Conservation (phyloP, 2,329 filamentous ascomycete genomes). For the Coleophoma crateriformis region DNA sequence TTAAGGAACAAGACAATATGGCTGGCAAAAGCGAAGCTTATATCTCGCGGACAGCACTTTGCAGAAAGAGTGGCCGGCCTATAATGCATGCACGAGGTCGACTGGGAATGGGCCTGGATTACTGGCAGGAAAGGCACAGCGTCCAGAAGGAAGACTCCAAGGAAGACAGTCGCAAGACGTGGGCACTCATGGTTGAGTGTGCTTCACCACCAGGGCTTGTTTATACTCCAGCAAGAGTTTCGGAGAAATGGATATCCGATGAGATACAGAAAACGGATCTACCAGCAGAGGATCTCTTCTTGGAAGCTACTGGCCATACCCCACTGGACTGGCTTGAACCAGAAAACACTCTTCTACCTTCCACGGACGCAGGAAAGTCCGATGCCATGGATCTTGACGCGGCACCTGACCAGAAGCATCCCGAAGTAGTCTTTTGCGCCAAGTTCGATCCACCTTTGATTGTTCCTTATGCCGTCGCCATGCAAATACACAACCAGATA, state of each 20-base stretch:
- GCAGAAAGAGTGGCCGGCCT: constrained; percentile 64
- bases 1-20: constrained; percentile 43
- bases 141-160: constrained; percentile 28
- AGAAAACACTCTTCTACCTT: constrained; percentile 52
- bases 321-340: constrained; percentile 71
- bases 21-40: constrained; percentile 38
- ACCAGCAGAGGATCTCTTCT: constrained; percentile 35
- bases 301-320: constrained; percentile 26
- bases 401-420: constrained; percentile 45
- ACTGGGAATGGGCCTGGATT: constrained; percentile 68
- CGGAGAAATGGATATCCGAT: constrained; percentile 68
- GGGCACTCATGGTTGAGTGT: constrained; percentile 65
- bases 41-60: constrained; percentile 38
- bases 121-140: constrained; percentile 63
- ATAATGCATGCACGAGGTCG: constrained; percentile 62
- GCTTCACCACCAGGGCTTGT: constrained; percentile 36
- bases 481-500: constrained; percentile 54
- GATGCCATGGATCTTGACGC: constrained; percentile 50
- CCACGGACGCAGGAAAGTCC: constrained; percentile 36
- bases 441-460: constrained; percentile 70
- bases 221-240: constrained; percentile 62
- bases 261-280: constrained; percentile 53
- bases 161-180: constrained; percentile 38
- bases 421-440: constrained; percentile 70
- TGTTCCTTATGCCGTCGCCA: constrained; percentile 59